Evolutionary conservation across 805 yeast species (phyloP).

Genomic region (Candida vaughaniae): DNA sequence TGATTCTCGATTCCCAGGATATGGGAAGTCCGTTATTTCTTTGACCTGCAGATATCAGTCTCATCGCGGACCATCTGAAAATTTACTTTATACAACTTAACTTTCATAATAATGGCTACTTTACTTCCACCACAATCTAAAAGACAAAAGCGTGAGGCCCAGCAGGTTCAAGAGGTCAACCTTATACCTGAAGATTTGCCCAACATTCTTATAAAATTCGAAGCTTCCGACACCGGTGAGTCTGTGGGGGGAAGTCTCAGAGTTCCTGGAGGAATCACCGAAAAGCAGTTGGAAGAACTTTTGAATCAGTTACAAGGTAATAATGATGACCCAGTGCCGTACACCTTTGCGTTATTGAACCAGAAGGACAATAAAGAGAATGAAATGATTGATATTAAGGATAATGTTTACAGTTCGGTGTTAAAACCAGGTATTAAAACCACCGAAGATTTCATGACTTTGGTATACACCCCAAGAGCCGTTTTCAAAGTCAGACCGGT

Average conservation of each 20-base stretch:
- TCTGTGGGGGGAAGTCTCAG: slow-evolving; percentile 78
- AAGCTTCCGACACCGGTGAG: slow-evolving; percentile 92
- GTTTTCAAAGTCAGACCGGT: slow-evolving; percentile 90
- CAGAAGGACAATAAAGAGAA: slow-evolving; percentile 35
- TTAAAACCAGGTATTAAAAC: slow-evolving; percentile 84
- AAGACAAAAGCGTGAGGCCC: slow-evolving; percentile 81
- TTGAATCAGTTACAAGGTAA: slow-evolving; percentile 74
- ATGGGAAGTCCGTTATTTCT: slow-evolving; percentile 9
- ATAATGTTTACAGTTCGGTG: slow-evolving; percentile 74
- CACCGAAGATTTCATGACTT: slow-evolving; percentile 89
- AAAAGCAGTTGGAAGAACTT: slow-evolving; percentile 82
- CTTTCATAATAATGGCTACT: slow-evolving; percentile 67
- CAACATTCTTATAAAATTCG: slow-evolving; percentile 82
- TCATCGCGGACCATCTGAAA: slow-evolving; percentile 6
- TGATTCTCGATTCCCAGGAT: slow-evolving; percentile 34
- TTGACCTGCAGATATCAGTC: slow-evolving; percentile 2
- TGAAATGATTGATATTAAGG: slow-evolving; percentile 67
- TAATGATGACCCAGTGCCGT: slow-evolving; percentile 84
- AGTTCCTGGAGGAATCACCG: slow-evolving; percentile 87
- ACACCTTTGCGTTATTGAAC: slow-evolving; percentile 69
- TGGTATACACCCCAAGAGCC: slow-evolving; percentile 92
- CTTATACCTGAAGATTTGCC: slow-evolving; percentile 78
- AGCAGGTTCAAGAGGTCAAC: slow-evolving; percentile 71
- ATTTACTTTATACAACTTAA: background rate
- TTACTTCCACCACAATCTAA: slow-evolving; percentile 91